Evolutionary conservation across 148 eudicot genomes (phyloP), one percentile per base, ranked within the genome.

Genomic region (Tetragonia tetragonoides): DNA sequence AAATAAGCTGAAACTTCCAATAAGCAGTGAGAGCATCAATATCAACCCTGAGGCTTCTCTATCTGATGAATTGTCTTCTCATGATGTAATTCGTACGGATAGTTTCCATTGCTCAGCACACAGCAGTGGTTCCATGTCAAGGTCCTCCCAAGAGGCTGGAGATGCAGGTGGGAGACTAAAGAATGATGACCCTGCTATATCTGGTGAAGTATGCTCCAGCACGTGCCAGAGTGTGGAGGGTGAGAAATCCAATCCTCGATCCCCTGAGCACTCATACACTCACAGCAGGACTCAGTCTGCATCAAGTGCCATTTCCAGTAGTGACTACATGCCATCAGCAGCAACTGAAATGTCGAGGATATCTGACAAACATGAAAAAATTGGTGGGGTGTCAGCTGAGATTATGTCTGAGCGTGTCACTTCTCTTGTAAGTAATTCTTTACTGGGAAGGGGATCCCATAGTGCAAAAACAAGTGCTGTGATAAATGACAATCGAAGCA

Each of bases 221-320:
- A 66, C 68, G 18, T 77, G 73, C 59, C 83, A 16, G 47, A 61
- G 66, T 63, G 77, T 74, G 63, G 88, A 75, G 53, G 73, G 41
- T 7, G 85, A 83, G 64, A 85, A 83, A 67, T 81, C 79, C 42
- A 86, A 79, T 68, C 84, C 82, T 68, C 82, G 85, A 62, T 87
- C 95, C 40, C 81, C 93, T 11, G 92, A 88, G 64, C 89, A 91
- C 79, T 90, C 94, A 0, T 88, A 87, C 76, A 74, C 82, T 70
- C 99, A 95, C 68, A 91, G 97, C 83, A 85, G 98, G 86, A 90
- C 87, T 41, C 98, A 88, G 72, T 95, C 98, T 38, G 86, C 77
- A 47, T 88, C 92, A 28, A 95, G 97, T 74, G 93, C 81, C 23
- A 69, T 88, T 70, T 88, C 96, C 46, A 92, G 89, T 80, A 76